Conservation (phyloP, 2,329 filamentous ascomycete genomes). For the Apiospora kogelbergensis region DNA sequence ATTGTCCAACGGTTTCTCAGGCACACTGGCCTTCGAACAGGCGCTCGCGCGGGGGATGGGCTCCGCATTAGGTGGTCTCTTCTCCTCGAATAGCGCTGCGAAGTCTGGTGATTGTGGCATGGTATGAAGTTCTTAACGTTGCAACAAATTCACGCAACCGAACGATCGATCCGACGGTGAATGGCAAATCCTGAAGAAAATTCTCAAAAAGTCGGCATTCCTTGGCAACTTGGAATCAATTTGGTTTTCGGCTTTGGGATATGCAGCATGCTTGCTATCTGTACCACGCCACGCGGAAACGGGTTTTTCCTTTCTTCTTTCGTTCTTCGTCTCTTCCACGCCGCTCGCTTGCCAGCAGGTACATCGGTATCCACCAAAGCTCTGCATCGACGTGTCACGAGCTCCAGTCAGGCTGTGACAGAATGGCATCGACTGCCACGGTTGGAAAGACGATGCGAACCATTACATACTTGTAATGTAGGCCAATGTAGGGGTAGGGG, state of each 20-base stretch:
- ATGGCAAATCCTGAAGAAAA: neutral
- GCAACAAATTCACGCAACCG: neutral
- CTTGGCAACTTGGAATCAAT: neutral
- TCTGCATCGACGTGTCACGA: neutral
- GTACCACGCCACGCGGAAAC: neutral
- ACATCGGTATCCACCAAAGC: neutral
- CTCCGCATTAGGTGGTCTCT: slow-evolving; percentile 6
- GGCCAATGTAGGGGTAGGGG: neutral
- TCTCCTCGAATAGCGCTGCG: neutral
- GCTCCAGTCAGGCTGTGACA: neutral
- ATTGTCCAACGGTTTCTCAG: neutral
- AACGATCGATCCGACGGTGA: neutral
- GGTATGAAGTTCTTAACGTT: neutral
- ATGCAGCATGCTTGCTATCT: neutral
- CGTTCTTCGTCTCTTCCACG: neutral
- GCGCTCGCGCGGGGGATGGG: neutral
- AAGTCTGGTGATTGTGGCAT: slow-evolving; percentile 1
- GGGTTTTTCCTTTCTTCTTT: neutral
- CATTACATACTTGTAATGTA: neutral
- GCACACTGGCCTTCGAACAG: neutral
- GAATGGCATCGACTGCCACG: neutral
- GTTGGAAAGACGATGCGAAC: neutral
- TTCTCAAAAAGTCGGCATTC: neutral
- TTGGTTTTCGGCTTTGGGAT: neutral
- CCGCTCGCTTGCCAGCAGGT: neutral